These are phyloP conservation scores for Artemisia argyi DNA, from an alignment of 129 eudicot genomes.

Conservation along the genomic window DNA sequence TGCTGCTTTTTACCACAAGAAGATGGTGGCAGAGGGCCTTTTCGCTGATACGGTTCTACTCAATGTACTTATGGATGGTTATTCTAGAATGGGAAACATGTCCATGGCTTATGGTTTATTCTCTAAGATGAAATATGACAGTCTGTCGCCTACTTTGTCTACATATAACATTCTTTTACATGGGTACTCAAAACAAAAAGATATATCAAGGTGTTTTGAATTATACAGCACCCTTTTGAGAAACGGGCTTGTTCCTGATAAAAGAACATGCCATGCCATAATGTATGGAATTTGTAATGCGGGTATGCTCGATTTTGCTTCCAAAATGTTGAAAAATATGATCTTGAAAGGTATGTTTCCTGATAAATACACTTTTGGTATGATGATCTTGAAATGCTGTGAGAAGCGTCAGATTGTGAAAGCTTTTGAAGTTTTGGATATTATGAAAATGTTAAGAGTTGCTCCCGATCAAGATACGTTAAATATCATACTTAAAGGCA, in stretches of 20 bases:
- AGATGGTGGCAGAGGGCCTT: conserved; percentile 50
- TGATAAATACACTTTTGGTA: conserved; percentile 56
- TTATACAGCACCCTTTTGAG: conserved; percentile 49
- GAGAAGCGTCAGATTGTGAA: conserved; percentile 56
- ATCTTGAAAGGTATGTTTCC: conserved; percentile 48
- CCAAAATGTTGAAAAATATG: conserved; percentile 64
- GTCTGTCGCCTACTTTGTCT: conserved; percentile 53
- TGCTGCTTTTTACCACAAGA: conserved; percentile 57
- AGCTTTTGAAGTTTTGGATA: conserved; percentile 63
- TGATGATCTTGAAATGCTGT: conserved; percentile 56
- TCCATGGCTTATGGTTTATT: conserved; percentile 38
- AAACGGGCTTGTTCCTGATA: conserved; percentile 72
- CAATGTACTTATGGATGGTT: conserved; percentile 80
- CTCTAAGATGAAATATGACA: conserved; percentile 40
- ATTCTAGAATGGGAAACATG: conserved; percentile 60
- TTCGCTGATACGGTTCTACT: conserved; percentile 56
- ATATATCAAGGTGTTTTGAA: conserved; percentile 47
- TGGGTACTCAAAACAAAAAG: conserved; percentile 55
- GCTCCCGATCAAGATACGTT: conserved; percentile 60
- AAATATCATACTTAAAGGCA: conserved; percentile 53
- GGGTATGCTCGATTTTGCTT: conserved; percentile 65
- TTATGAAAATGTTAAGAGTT: conserved; percentile 47
- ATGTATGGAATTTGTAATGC: conserved; percentile 58
- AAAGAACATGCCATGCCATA: conserved; percentile 65
- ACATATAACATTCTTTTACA: conserved; percentile 91